Evolutionary conservation across 2,329 filamentous ascomycete genomes (phyloP).

Genomic region (Fusarium longipes): DNA sequence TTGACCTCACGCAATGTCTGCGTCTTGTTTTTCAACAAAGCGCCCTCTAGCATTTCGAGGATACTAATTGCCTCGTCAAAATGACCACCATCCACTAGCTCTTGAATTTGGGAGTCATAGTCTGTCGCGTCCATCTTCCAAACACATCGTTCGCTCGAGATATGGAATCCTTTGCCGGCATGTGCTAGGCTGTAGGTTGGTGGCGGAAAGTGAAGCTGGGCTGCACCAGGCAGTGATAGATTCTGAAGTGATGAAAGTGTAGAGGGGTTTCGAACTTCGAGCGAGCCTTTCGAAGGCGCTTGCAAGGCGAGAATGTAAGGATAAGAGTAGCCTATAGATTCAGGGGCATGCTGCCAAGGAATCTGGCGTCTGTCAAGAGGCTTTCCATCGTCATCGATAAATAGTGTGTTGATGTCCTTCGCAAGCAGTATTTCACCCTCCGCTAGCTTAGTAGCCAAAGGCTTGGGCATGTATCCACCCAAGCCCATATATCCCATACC

Average conservation of each 20-base stretch:
- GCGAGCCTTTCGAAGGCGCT: slow-evolving; percentile 80
- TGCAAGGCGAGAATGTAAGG: slow-evolving; percentile 93
- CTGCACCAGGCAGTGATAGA: slow-evolving; percentile 83
- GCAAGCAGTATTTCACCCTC: slow-evolving; percentile 91
- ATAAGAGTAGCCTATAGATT: slow-evolving; percentile 95
- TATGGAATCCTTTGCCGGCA: slow-evolving; percentile 94
- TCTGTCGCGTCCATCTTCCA: slow-evolving; percentile 97
- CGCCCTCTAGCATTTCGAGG: slow-evolving; percentile 90
- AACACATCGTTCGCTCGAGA: slow-evolving; percentile 88
- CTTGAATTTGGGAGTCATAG: slow-evolving; percentile 89
- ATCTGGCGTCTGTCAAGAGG: slow-evolving; percentile 86
- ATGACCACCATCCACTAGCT: slow-evolving; percentile 77
- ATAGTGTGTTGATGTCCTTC: slow-evolving; percentile 96
- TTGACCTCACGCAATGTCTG: slow-evolving; percentile 86
- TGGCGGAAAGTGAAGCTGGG: slow-evolving; percentile 88
- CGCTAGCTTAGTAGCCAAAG: slow-evolving; percentile 82
- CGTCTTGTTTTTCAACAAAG: slow-evolving; percentile 83
- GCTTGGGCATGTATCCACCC: slow-evolving; percentile 90
- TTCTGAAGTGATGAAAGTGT: slow-evolving; percentile 91
- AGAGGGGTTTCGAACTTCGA: slow-evolving; percentile 93
- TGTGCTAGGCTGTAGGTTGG: slow-evolving; percentile 95
- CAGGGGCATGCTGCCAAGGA: slow-evolving; percentile 90
- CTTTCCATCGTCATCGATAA: slow-evolving; percentile 86
- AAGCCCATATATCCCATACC: slow-evolving; percentile 98
- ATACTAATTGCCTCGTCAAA: slow-evolving; percentile 95